Evolutionary conservation across 805 yeast genomes (phyloP).

Genomic region (Hanseniaspora valbyensis): DNA sequence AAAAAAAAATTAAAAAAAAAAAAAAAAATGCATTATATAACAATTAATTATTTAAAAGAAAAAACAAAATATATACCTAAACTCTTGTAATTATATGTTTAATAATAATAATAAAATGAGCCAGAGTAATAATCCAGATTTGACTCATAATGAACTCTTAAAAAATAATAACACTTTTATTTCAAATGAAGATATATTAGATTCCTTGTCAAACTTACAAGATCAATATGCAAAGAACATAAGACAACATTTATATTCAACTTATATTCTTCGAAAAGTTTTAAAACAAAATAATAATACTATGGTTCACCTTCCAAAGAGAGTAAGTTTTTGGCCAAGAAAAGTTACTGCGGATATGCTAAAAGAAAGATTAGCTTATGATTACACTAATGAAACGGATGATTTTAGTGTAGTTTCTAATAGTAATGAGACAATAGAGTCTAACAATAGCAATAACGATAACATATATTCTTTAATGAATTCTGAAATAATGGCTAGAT

Average conservation of each 20-base stretch:
- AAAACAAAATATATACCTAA: too few species aligned
- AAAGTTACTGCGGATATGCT: constrained; percentile 8
- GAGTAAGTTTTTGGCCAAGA: constrained; percentile 14
- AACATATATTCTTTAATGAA: not conserved
- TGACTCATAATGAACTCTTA: too few species aligned
- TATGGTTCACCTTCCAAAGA: not conserved
- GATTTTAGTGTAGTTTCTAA: not conserved
- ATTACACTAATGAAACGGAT: constrained; percentile 1
- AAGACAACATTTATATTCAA: constrained; percentile 12
- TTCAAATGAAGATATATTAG: not conserved
- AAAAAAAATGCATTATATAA: too few species aligned
- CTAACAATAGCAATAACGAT: not conserved
- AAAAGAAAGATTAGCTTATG: constrained; percentile 1
- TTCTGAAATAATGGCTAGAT: not conserved
- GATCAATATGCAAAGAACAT: constrained; percentile 6
- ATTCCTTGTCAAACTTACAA: not conserved
- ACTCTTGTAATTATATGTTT: too few species aligned
- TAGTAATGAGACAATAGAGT: not conserved
- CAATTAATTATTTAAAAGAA: too few species aligned
- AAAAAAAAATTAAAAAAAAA: too few species aligned
- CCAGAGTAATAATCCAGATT: too few species aligned
- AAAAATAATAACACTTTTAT: too few species aligned
- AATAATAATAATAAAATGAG: too few species aligned
- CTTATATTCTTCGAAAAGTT: not conserved
- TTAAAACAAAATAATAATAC: constrained; percentile 4